Evolutionary conservation across 2,329 filamentous ascomycete genomes (phyloP).

Genomic region (Pseudonectria foliicola): DNA sequence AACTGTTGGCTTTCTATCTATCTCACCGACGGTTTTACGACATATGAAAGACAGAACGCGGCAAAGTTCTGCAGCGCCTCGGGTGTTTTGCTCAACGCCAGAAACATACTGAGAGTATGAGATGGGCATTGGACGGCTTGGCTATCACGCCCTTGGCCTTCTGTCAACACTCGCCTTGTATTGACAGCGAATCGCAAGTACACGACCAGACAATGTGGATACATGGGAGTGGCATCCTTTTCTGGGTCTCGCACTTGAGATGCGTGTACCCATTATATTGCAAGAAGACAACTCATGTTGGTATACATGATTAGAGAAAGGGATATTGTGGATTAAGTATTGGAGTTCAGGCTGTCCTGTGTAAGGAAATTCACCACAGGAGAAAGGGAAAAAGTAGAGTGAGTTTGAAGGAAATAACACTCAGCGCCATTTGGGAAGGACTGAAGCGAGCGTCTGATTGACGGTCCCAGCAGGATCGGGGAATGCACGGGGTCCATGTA

Average conservation of each 20-base stretch:
- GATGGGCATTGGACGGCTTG: too few relatives aligned
- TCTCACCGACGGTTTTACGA: slow-evolving; percentile 22
- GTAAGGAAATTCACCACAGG: slow-evolving; percentile 12
- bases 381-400: slow-evolving; percentile 6
- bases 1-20: slow-evolving; percentile 7
- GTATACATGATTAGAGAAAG: slow-evolving; percentile 20
- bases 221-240: slow-evolving; percentile 7
- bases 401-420: slow-evolving; percentile 10
- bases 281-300: slow-evolving; percentile 22
- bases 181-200: slow-evolving; percentile 1
- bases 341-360: slow-evolving; percentile 15
- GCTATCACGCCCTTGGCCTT: too few relatives aligned
- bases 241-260: slow-evolving; percentile 21
- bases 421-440: slow-evolving; percentile 8
- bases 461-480: too few relatives aligned
- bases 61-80: slow-evolving; percentile 10
- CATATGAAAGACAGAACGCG: slow-evolving; percentile 15
- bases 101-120: too few relatives aligned
- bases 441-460: slow-evolving; percentile 8
- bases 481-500: too few relatives aligned
- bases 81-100: slow-evolving; percentile 16
- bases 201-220: slow-evolving; percentile 6
- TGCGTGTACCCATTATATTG: slow-evolving; percentile 25
- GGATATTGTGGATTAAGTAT: slow-evolving; percentile 17
- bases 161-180: too few relatives aligned